These are phyloP conservation scores for Camelina laxa DNA, from an alignment of 345 rosid genomes.

Conservation along the genomic window DNA sequence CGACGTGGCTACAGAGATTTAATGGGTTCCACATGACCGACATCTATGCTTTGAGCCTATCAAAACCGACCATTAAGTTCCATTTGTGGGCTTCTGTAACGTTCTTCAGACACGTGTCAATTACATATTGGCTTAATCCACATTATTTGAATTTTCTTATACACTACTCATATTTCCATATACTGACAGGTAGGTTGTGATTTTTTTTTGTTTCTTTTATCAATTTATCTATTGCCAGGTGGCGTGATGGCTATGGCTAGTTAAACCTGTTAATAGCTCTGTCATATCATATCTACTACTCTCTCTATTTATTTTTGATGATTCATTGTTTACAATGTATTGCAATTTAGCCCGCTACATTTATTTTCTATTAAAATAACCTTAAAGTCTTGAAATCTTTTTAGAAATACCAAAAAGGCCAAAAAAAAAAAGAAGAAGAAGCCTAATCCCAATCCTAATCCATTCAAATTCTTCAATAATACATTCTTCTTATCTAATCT, in stretches of 20 bases:
- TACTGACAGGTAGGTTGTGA: conserved; percentile 1
- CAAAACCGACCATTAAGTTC: conserved; percentile 14
- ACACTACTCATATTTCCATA: not conserved
- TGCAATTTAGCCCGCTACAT: not conserved
- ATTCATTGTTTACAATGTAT: not conserved
- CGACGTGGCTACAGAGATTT: not conserved
- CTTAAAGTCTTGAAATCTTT: not conserved
- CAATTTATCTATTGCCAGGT: not conserved
- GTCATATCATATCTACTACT: not conserved
- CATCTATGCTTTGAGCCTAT: conserved; percentile 19
- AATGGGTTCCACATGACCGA: conserved; percentile 36
- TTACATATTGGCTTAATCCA: not conserved
- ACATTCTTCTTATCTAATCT: not conserved
- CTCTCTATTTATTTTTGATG: not conserved
- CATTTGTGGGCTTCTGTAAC: not conserved
- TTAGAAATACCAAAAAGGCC: too few species aligned
- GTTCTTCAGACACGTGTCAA: not conserved
- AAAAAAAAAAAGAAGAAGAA: too few species aligned
- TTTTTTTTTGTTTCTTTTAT: not conserved
- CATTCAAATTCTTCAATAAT: not conserved
- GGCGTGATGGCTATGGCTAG: not conserved
- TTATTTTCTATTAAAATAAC: not conserved
- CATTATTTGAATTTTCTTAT: not conserved
- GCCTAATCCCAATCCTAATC: too few species aligned
- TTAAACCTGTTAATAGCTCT: not conserved